Evolutionary conservation across 345 rosid genomes (phyloP).

Genomic region (Eucalyptus fibrosa): DNA sequence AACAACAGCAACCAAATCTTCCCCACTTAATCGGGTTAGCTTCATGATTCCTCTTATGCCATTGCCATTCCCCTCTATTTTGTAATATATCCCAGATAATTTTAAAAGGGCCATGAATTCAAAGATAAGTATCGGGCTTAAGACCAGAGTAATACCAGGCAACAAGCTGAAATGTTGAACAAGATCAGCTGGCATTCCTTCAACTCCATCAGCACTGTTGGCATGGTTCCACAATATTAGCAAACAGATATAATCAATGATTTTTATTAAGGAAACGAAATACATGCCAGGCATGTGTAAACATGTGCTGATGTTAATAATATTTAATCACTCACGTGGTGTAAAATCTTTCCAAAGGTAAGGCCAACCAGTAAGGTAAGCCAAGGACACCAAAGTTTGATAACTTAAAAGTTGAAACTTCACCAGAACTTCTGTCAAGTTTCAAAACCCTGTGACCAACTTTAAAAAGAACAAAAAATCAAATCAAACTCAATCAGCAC

Average conservation of each 20-base stretch:
- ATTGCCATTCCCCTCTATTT: background rate
- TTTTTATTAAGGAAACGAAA: background rate
- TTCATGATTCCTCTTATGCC: background rate
- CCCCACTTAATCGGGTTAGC: background rate
- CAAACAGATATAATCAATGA: background rate
- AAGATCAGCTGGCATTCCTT: constrained; percentile 31
- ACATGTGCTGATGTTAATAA: background rate
- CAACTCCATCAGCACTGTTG: constrained; percentile 37
- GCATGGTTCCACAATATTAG: constrained; percentile 2
- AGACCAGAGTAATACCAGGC: constrained; percentile 44
- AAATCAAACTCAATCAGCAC: background rate
- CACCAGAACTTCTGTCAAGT: constrained; percentile 46
- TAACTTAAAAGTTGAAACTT: constrained; percentile 42
- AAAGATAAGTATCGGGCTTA: background rate
- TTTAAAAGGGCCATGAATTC: background rate
- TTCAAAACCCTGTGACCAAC: constrained; percentile 73
- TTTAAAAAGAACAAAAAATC: background rate
- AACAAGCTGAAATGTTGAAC: constrained; percentile 39
- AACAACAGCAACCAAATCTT: background rate
- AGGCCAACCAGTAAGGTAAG: constrained; percentile 72
- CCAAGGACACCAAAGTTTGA: constrained; percentile 76
- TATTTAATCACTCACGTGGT: constrained; percentile 42
- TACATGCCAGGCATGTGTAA: background rate
- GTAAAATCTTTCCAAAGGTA: constrained; percentile 58
- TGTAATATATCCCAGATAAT: background rate